Base-by-base conservation (phyloP, 2,329 filamentous ascomycete genomes). In the Verticillium alfalfae region DNA sequence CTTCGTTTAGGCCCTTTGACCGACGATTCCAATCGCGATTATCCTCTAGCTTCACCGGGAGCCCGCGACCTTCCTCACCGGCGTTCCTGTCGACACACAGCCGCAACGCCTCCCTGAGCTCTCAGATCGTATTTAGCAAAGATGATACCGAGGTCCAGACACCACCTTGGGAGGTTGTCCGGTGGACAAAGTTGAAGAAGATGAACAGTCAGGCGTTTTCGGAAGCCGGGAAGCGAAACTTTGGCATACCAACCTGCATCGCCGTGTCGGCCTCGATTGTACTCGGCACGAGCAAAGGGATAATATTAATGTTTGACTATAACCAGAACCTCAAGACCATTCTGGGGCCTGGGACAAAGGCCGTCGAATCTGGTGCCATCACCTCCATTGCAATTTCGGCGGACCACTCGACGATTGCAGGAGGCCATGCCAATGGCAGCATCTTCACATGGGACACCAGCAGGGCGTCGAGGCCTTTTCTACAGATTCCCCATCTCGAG, bases 371-470 rank as follows among this genome's bases (percentile, higher is more conserved):
- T 66, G 96, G 95, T 1, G 81, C 93, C 56, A 84, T 99, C 57
- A 96, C 92, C 5, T 85, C 95, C 1, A 81, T 99, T 62, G 92
- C 95, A 5, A 87, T 98, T 62, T 97, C 95, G 34, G 93, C 94
- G 18, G 95, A 99, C 71, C 93, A 98, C 74, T 90, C 91, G 1
- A 97, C 94, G 1, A 84, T 99, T 66, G 95, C 92, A 38, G 92
- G 89, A 41, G 95, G 95, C 3, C 94, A 99, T 82, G 88, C 88
- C 0, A 92, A 89, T 68, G 96, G 95, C 3, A 88, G 88, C 71
- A 97, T 99, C 60, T 98, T 97, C 71, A 99, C 94, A 0, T 99
- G 96, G 96, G 96, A 99, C 73, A 89, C 94, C 13, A 85, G 86
- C 49, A 85, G 90, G 62, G 85, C 90, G n/a, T 87, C 92, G 3